Evolutionary conservation across 2,329 filamentous ascomycete genomes (phyloP).

Genomic region (Samsoniella hepiali): DNA sequence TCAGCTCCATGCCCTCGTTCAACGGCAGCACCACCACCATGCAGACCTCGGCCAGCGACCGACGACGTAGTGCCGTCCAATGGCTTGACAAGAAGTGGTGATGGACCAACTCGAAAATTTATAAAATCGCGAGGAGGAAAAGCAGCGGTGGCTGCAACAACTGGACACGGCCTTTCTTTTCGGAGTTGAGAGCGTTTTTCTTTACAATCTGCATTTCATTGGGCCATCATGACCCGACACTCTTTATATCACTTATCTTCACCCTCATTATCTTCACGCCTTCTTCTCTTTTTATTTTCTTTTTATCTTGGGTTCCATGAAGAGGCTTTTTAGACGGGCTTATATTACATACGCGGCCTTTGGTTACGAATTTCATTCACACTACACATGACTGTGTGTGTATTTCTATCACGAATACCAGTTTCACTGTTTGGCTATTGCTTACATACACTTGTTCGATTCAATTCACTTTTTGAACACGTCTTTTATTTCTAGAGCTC

Average conservation of each 20-base stretch:
- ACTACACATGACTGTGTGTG: slow-evolving; percentile 7
- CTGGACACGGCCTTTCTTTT: slow-evolving; percentile 1
- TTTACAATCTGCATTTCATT: slow-evolving; percentile 9
- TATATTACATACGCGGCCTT: slow-evolving; percentile 7
- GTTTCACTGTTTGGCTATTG: slow-evolving; percentile 17
- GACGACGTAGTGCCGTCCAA: slow-evolving; percentile 15
- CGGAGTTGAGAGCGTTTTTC: slow-evolving; percentile 14
- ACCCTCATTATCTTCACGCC: slow-evolving; percentile 1
- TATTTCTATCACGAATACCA: slow-evolving; percentile 18
- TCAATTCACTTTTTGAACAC: background rate
- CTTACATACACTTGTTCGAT: slow-evolving; percentile 4
- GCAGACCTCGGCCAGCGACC: slow-evolving; percentile 11
- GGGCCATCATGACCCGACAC: background rate
- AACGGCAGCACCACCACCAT: slow-evolving; percentile 28
- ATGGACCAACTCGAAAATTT: background rate
- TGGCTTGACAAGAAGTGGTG: slow-evolving; percentile 17
- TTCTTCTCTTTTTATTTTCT: background rate
- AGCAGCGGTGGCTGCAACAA: background rate
- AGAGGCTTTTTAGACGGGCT: slow-evolving; percentile 10
- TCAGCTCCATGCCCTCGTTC: slow-evolving; percentile 56
- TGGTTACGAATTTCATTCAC: slow-evolving; percentile 16
- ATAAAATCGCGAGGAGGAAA: background rate
- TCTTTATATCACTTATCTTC: slow-evolving; percentile 7
- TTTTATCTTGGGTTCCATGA: slow-evolving; percentile 4
- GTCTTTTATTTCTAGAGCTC: background rate